Evolutionary conservation across 163 green algal species (phyloP).

Genomic region (Picocystis sp.): DNA sequence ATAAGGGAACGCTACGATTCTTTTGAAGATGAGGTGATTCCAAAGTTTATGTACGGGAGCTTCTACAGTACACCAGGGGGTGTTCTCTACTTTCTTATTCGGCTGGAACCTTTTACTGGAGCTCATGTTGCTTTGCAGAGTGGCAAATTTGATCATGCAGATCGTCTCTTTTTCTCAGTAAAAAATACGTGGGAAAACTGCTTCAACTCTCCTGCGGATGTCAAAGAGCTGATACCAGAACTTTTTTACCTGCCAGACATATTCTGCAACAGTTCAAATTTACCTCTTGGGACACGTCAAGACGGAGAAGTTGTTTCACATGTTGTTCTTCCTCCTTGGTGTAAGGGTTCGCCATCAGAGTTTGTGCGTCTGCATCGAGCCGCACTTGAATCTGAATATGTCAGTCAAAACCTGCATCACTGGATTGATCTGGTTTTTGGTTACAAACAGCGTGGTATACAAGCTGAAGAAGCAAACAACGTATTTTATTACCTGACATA

Average conservation of each 20-base stretch:
- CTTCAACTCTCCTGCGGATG: slow-evolving; percentile 53
- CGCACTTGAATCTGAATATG: slow-evolving; percentile 69
- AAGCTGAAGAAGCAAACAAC: slow-evolving; percentile 71
- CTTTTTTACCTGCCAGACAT: slow-evolving; percentile 79
- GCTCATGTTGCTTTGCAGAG: slow-evolving; percentile 41
- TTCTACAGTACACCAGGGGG: slow-evolving; percentile 76
- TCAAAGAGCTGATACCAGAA: slow-evolving; percentile 97
- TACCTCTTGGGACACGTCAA: slow-evolving; percentile 30
- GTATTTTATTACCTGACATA: slow-evolving; percentile 93
- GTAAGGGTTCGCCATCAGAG: slow-evolving; percentile 20
- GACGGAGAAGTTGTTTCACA: slow-evolving; percentile 19
- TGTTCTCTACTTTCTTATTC: slow-evolving; percentile 83
- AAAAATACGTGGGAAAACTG: slow-evolving; percentile 64
- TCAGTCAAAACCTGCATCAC: slow-evolving; percentile 71
- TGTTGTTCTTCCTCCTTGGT: slow-evolving; percentile 83
- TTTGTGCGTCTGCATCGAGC: slow-evolving; percentile 55
- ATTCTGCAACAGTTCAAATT: slow-evolving; percentile 39
- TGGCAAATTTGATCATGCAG: slow-evolving; percentile 81
- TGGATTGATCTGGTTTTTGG: slow-evolving; percentile 99
- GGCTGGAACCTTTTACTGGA: slow-evolving; percentile 55
- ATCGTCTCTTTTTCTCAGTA: slow-evolving; percentile 76
- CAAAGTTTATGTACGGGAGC: slow-evolving; percentile 87
- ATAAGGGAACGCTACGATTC: slow-evolving; percentile 14
- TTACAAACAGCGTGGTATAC: slow-evolving; percentile 40
- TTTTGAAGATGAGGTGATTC: slow-evolving; percentile 32